Percentiles rank a stretch among this genome's conserved stretches.
Conservation (phyloP, 345 rosid species). For the Salix viminalis region DNA sequence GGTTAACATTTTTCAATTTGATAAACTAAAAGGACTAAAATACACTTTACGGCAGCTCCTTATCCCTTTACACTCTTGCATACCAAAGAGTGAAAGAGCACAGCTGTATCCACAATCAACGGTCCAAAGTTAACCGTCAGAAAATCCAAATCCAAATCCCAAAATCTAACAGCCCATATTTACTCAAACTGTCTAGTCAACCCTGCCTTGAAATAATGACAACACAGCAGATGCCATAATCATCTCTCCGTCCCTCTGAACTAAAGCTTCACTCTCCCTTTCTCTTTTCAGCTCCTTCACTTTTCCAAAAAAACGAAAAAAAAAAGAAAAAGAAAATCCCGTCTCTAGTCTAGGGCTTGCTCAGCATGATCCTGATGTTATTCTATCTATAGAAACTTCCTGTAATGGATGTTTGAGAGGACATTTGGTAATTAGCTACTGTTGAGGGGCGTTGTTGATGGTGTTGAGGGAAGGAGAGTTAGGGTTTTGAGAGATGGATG, state of each 20-base stretch:
- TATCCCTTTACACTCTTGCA: background rate
- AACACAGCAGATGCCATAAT: constrained; percentile 12
- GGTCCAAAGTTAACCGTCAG: constrained; percentile 5
- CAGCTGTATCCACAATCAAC: constrained; percentile 32
- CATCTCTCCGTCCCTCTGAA: background rate
- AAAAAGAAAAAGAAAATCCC: no score
- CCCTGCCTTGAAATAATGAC: constrained; percentile 18
- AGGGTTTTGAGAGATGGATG: constrained; percentile 18
- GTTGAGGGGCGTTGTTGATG: background rate
- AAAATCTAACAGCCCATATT: constrained; percentile 12
- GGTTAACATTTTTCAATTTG: no score
- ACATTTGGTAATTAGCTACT: background rate
- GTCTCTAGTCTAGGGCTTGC: no score
- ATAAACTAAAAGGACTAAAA: no score
- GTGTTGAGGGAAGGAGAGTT: constrained; percentile 21
- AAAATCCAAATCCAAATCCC: background rate
- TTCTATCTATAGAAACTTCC: no score
- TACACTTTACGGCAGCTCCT: background rate
- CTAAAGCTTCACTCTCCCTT: constrained; percentile 6
- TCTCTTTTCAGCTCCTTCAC: background rate
- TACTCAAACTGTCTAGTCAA: constrained; percentile 14
- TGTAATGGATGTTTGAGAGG: no score
- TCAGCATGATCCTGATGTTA: no score
- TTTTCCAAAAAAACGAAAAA: no score
- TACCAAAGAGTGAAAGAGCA: background rate